Evolutionary conservation across 345 rosid species (phyloP), one percentile per base, ranked within the genome.

Genomic region (Boechera divaricarpa): DNA sequence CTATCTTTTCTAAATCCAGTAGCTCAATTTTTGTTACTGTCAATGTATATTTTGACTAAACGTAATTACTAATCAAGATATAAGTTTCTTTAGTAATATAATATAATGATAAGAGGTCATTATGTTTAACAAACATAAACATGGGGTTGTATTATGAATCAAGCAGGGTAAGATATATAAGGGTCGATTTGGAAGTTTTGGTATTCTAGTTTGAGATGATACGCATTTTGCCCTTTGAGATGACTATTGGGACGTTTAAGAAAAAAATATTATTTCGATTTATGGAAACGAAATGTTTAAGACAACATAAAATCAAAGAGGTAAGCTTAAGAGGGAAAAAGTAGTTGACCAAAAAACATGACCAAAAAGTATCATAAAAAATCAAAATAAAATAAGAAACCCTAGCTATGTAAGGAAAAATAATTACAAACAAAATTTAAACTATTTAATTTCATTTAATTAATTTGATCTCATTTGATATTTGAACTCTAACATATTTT

Each of bases 201-300:
- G 0, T 48, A 15, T 71, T 32, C 56, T 70, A 16, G 12, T 32
- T 70, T 69, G n/a, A 32, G 57, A 69, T 59, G 36, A 42, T 42
- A 13, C 11, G 28, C 51, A 41, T 29, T 11, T 62, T 77, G 75
- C 26, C 80, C 76, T 63, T 77, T 77, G 60, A 33, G 35, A 42
- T 63, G 65, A 26, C 75, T 54, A 35, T 70, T 45, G 75, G 75
- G 80, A 35, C 75, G 59, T 62, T 69, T 41, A 26, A 4, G 9
- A 13, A 52, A 66, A 0, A 5, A 42, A 31, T 35, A 41, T 60
- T 63, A 49, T 51, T 48, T 29, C 7, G 36, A 45, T 53, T 57
- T 61, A 24, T 33, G 21, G 47, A 60, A 68, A 26, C 8, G 61
- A 6, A 68, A 51, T 41, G 29, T n/a, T 53, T 21, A 2, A 36